Percentiles rank a stretch among this genome's conserved stretches.
Evolutionary conservation across 2,329 filamentous ascomycete genomes (phyloP).

Genomic region (Fusarium torreyae): DNA sequence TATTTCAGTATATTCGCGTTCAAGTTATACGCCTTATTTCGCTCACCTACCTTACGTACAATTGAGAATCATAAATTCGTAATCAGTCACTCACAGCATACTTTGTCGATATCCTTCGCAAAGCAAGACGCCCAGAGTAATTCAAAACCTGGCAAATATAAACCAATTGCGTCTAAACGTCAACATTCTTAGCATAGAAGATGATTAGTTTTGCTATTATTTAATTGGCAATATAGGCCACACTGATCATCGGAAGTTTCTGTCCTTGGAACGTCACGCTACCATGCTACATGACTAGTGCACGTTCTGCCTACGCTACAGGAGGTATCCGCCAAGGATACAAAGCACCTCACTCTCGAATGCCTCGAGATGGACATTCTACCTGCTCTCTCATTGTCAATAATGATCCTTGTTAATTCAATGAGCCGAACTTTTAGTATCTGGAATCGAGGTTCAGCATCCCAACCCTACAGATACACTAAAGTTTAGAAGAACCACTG

Average conservation of each 20-base stretch:
- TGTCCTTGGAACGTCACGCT: slow-evolving; percentile 18
- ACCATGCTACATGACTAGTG: slow-evolving; percentile 20
- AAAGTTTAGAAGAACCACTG: not conserved
- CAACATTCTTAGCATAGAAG: not conserved
- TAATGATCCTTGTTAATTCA: too few species aligned
- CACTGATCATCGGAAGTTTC: not conserved
- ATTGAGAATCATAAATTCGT: too few species aligned
- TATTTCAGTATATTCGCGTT: too few species aligned
- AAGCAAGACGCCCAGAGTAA: too few species aligned
- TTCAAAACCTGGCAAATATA: too few species aligned
- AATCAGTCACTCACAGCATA: too few species aligned
- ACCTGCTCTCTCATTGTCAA: not conserved
- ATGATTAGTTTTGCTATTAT: not conserved
- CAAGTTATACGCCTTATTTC: too few species aligned
- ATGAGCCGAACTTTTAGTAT: not conserved
- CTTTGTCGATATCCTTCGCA: too few species aligned
- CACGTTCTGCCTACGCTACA: slow-evolving; percentile 8
- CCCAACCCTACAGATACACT: not conserved
- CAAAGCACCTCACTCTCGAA: not conserved
- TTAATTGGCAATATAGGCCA: not conserved
- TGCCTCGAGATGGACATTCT: not conserved
- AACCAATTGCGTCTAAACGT: too few species aligned
- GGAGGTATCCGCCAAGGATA: slow-evolving; percentile 11
- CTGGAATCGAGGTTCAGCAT: too few species aligned
- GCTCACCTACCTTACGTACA: too few species aligned